These are phyloP conservation scores for Mycothermus thermophilus DNA, from an alignment of 495 filamentous ascomycete species.

Conservation along the genomic window DNA sequence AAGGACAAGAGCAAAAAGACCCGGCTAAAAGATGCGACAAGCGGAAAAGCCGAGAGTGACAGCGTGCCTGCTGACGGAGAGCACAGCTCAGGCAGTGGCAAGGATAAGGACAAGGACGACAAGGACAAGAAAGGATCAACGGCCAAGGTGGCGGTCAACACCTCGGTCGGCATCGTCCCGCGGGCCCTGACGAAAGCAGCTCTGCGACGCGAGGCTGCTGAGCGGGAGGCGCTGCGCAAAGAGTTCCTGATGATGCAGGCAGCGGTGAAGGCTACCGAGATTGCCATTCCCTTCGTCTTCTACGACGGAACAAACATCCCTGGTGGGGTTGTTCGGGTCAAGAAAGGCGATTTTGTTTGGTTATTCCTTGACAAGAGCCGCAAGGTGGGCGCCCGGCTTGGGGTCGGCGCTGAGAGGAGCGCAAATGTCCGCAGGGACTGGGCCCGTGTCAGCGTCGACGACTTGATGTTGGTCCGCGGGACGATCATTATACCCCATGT, in stretches of 20 bases:
- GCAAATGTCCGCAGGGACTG: conserved; percentile 63
- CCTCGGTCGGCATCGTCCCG: conserved; percentile 52
- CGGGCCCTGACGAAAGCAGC: conserved; percentile 79
- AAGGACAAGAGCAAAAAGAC: conserved; percentile 20
- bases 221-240: conserved; percentile 67
- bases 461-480: conserved; percentile 84
- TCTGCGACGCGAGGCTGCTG: conserved; percentile 63
- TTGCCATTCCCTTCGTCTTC: conserved; percentile 89
- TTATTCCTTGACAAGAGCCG: conserved; percentile 79
- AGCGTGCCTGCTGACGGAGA: background rate
- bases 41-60: background rate
- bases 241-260: conserved; percentile 79
- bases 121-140: conserved; percentile 3
- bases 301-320: conserved; percentile 97
- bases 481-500: conserved; percentile 93
- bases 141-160: conserved; percentile 48
- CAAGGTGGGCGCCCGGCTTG: conserved; percentile 76
- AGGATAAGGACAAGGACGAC: background rate
- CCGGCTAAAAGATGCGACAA: conserved; percentile 2
- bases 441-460: conserved; percentile 90
- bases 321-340: conserved; percentile 64
- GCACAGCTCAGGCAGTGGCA: background rate
- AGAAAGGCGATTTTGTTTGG: conserved; percentile 88
- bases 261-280: conserved; percentile 75
- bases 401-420: conserved; percentile 47